phyloP scores from a whole-genome alignment of 495 filamentous ascomycete genomes.

The Bryoglossum gracile region DNA sequence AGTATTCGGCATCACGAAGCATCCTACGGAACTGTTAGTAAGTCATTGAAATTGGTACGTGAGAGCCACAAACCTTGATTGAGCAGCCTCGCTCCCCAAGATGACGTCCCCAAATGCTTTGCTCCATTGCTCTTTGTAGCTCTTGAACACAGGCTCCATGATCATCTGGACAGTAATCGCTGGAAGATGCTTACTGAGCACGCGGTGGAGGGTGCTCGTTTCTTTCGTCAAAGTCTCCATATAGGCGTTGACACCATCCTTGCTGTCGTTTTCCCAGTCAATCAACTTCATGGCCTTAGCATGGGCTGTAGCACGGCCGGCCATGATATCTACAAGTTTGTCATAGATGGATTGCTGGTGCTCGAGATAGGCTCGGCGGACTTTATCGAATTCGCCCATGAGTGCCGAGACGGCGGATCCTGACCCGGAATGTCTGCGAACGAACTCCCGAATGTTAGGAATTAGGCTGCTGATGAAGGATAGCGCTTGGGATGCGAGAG shows the following conservation, averaged over 20 bases:
- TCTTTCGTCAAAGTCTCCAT: constrained; percentile 92
- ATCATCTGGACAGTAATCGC: constrained; percentile 75
- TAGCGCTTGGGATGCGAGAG: constrained; percentile 82
- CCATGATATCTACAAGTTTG: constrained; percentile 96
- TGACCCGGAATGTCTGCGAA: constrained; percentile 61
- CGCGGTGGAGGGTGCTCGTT: constrained; percentile 79
- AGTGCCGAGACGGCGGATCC: constrained; percentile 40
- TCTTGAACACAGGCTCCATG: constrained; percentile 83
- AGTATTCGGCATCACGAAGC: constrained; percentile 69
- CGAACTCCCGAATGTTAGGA: constrained; percentile 86
- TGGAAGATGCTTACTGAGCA: constrained; percentile 76
- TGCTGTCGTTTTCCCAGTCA: constrained; percentile 53
- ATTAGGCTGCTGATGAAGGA: constrained; percentile 82
- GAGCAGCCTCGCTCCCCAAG: constrained; percentile 58
- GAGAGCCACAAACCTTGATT: constrained; percentile 56
- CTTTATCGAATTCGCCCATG: constrained; percentile 89
- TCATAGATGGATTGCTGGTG: constrained; percentile 91
- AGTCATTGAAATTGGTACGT: neutral
- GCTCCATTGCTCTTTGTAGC: constrained; percentile 77
- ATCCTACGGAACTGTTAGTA: constrained; percentile 46
- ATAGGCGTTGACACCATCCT: constrained; percentile 51
- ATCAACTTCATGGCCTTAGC: constrained; percentile 69
- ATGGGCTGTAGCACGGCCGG: constrained; percentile 61
- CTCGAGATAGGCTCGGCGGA: constrained; percentile 80
- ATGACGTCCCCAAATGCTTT: constrained; percentile 62